Evolutionary conservation across 2,329 filamentous ascomycete species (phyloP).

Genomic region (Ciborinia camelliae): DNA sequence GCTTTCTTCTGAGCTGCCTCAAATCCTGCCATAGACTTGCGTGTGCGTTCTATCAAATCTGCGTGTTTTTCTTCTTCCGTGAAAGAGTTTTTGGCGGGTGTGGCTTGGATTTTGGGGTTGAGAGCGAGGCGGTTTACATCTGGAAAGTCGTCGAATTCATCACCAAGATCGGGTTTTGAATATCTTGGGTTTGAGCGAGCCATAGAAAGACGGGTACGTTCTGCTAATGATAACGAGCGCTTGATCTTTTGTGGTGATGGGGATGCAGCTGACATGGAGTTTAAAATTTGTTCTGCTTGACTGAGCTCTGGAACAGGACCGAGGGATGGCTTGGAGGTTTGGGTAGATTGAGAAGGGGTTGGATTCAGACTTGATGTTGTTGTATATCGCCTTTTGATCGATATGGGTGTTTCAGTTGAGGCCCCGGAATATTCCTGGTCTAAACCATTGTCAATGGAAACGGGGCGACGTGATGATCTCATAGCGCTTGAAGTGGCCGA

Average conservation of each 20-base stretch:
- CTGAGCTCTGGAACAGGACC: slow-evolving; percentile 34
- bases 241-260: slow-evolving; percentile 56
- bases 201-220: slow-evolving; percentile 81
- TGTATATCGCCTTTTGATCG: slow-evolving; percentile 5
- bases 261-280: slow-evolving; percentile 52
- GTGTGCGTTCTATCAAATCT: slow-evolving; percentile 52
- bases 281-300: slow-evolving; percentile 54
- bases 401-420: neutral
- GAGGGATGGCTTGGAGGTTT: neutral
- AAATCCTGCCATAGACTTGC: slow-evolving; percentile 59
- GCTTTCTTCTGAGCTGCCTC: slow-evolving; percentile 59
- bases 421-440: neutral
- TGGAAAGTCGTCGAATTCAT: slow-evolving; percentile 34
- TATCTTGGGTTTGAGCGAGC: slow-evolving; percentile 48
- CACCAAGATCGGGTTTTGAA: slow-evolving; percentile 30
- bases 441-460: neutral
- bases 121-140: slow-evolving; percentile 29
- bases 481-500: neutral
- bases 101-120: slow-evolving; percentile 27
- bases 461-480: neutral
- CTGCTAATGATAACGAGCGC: slow-evolving; percentile 62
- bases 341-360: slow-evolving; percentile 14
- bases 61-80: slow-evolving; percentile 29
- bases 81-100: slow-evolving; percentile 17
- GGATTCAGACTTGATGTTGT: slow-evolving; percentile 1